A percentile compares a stretch with the other conserved stretches of the same genome.
Conservation (phyloP, 768 basidiomycete genomes). For the Kwoniella dendrophila region DNA sequence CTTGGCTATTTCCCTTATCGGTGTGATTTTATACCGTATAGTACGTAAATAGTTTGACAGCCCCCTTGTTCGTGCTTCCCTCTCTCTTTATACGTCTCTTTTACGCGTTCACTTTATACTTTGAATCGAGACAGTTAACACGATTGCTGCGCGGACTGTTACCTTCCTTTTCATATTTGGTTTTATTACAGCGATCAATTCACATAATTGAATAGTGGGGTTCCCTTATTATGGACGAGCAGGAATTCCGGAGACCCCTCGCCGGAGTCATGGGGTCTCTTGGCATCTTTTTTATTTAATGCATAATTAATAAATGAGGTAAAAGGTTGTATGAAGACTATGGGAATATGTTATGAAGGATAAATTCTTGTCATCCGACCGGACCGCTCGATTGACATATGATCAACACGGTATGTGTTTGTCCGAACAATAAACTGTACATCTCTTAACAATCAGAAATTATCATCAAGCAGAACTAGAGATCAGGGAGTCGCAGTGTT, state of each 20-base stretch:
- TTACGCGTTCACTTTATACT: too few species aligned
- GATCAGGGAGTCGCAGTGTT: too few species aligned
- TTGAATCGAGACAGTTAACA: too few species aligned
- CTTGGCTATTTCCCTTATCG: background rate
- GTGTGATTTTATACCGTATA: background rate
- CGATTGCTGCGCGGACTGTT: background rate
- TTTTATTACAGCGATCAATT: background rate
- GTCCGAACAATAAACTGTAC: background rate
- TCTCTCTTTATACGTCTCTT: too few species aligned
- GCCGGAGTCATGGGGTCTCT: constrained; percentile 1
- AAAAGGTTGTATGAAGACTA: background rate
- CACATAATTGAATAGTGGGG: too few species aligned
- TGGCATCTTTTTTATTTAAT: background rate
- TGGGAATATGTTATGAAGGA: too few species aligned
- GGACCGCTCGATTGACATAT: constrained; percentile 4
- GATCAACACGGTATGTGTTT: constrained; percentile 1
- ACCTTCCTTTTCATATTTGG: background rate
- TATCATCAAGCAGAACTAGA: too few species aligned
- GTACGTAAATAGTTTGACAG: background rate
- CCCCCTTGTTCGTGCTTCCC: background rate
- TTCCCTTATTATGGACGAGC: background rate
- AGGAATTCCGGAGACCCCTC: constrained; percentile 10
- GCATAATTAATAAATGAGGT: background rate
- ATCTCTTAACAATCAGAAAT: too few species aligned
- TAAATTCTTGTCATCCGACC: too few species aligned